Conservation (phyloP, 1,284 basidiomycete genomes). For the Boletus semigastroideus region DNA sequence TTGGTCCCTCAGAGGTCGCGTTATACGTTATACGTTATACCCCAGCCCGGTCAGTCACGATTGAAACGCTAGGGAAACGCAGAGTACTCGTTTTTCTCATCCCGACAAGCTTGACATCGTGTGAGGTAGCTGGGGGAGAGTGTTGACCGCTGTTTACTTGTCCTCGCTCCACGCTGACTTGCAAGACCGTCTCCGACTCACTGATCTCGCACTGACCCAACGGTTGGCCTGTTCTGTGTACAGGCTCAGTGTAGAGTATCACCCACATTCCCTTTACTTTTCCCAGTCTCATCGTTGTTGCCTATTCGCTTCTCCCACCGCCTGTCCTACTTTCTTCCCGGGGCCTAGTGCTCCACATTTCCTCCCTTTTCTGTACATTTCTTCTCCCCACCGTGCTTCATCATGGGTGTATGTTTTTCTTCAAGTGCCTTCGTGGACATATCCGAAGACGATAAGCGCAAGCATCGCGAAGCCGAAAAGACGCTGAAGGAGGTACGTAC, state of each 20-base stretch:
- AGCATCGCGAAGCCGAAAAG: conserved; percentile 68
- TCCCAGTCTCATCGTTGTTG: conserved; percentile 2
- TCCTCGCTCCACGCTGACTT: too few species aligned
- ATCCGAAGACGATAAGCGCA: conserved; percentile 60
- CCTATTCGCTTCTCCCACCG: not conserved
- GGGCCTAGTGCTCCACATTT: conserved; percentile 19
- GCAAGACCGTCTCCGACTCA: too few species aligned
- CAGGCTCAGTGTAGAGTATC: conserved; percentile 18
- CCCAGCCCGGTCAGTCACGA: too few species aligned
- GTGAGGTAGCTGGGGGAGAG: not conserved
- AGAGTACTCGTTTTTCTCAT: too few species aligned
- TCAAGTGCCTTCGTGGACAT: conserved; percentile 51
- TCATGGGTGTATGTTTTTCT: conserved; percentile 80
- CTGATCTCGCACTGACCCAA: conserved; percentile 11
- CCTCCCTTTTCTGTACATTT: conserved; percentile 4
- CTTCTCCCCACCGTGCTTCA: not conserved
- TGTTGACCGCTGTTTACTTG: conserved; percentile 22
- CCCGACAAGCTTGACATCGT: too few species aligned
- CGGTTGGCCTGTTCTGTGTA: conserved; percentile 19
- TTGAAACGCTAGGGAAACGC: too few species aligned
- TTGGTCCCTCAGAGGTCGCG: too few species aligned
- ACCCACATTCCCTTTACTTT: not conserved
- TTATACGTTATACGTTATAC: too few species aligned
- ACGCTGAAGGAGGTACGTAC: conserved; percentile 57
- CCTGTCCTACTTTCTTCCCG: not conserved